Conservation (phyloP, 805 yeast species). For the Hanseniaspora pseudoguilliermondii region DNA sequence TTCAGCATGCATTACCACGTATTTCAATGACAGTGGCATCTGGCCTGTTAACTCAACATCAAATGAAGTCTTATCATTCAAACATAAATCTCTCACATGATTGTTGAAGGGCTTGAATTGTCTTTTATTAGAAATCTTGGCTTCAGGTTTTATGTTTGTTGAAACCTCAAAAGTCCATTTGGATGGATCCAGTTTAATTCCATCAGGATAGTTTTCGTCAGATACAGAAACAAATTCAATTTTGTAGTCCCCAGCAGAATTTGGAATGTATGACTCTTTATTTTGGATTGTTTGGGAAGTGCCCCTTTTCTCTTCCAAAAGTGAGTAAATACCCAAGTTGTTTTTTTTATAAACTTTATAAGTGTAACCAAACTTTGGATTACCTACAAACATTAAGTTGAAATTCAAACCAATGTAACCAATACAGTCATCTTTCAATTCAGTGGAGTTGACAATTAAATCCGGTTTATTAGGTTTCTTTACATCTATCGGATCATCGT, state of each 20-base stretch:
- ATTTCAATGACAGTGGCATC: constrained; percentile 60
- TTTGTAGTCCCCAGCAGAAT: constrained; percentile 66
- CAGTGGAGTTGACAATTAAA: constrained; percentile 30
- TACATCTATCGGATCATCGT: constrained; percentile 41
- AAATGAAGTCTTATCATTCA: constrained; percentile 35
- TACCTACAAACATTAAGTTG: constrained; percentile 56
- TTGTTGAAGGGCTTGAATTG: constrained; percentile 12
- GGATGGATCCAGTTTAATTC: constrained; percentile 27
- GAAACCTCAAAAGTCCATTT: constrained; percentile 52
- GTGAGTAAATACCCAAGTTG: constrained; percentile 24
- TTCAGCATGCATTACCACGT: constrained; percentile 49
- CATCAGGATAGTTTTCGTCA: constrained; percentile 48
- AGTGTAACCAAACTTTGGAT: constrained; percentile 65
- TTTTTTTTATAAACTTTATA: constrained; percentile 47
- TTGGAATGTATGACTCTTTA: constrained; percentile 61
- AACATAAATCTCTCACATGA: constrained; percentile 30
- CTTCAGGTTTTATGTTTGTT: constrained; percentile 52
- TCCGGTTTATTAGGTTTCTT: constrained; percentile 47
- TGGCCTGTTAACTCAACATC: constrained; percentile 62
- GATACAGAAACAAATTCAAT: constrained; percentile 53
- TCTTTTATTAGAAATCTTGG: constrained; percentile 13
- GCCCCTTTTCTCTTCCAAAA: constrained; percentile 29
- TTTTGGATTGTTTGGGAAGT: constrained; percentile 35
- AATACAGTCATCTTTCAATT: constrained; percentile 75
- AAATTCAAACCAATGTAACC: constrained; percentile 82